phyloP scores from a whole-genome alignment of 176 grass and related monocot species.

The Oropetium thomaeum region DNA sequence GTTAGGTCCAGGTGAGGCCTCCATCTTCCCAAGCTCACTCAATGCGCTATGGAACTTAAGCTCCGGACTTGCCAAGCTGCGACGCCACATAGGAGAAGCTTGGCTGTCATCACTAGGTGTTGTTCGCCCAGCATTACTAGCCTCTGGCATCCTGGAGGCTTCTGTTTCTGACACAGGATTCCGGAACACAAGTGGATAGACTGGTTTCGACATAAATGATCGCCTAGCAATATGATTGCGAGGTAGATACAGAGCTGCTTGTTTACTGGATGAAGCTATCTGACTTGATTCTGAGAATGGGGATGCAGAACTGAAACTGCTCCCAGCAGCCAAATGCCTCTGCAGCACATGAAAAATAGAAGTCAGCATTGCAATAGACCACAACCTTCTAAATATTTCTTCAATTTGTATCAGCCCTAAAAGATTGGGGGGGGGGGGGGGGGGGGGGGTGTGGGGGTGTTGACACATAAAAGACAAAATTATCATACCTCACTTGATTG shows the following conservation, averaged over 20 bases:
- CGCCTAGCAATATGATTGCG: constrained; percentile 68
- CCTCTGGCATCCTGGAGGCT: constrained; percentile 54
- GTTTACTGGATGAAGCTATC: constrained; percentile 73
- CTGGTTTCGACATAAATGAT: constrained; percentile 94
- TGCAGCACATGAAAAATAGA: constrained; percentile 45
- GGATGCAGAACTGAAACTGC: constrained; percentile 80
- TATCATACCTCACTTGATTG: constrained; percentile 73
- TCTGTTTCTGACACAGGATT: constrained; percentile 84
- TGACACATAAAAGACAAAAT: constrained; percentile 1
- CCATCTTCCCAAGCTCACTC: constrained; percentile 76
- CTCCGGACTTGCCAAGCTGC: constrained; percentile 62
- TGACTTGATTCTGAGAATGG: constrained; percentile 74
- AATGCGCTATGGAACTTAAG: constrained; percentile 73
- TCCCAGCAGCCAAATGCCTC: constrained; percentile 64
- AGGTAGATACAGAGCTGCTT: constrained; percentile 43
- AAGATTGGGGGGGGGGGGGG: not conserved
- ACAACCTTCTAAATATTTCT: constrained; percentile 3
- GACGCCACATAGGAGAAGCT: constrained; percentile 58
- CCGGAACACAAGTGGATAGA: constrained; percentile 81
- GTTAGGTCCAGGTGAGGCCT: constrained; percentile 65
- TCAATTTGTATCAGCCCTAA: not conserved
- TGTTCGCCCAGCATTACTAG: constrained; percentile 53
- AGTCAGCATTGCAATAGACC: constrained; percentile 10
- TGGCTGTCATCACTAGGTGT: constrained; percentile 66
- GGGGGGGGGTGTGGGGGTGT: too few species aligned